Conservation (phyloP, 225 moss, liverwort and hornwort genomes). For the Pseudoscleropodium purum region DNA sequence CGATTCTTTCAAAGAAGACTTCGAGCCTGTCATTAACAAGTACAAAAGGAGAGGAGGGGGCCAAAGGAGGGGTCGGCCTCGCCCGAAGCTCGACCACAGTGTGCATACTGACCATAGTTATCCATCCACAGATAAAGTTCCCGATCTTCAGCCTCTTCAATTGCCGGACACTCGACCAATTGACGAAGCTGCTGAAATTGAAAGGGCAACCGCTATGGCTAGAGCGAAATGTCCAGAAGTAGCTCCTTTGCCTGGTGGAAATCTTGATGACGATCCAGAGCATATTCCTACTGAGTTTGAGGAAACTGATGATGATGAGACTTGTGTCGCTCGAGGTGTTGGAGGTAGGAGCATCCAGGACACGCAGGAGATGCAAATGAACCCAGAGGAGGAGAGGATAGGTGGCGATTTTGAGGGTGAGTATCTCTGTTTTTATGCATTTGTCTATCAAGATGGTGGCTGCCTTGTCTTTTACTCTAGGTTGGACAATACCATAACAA, state of each 20-base stretch:
- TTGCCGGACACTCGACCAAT: background rate
- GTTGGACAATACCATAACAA: background rate
- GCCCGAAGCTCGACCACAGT: background rate
- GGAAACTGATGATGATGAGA: conserved; percentile 31
- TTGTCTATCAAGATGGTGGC: background rate
- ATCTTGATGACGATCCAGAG: conserved; percentile 11
- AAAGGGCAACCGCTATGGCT: background rate
- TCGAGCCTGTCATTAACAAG: conserved; percentile 18
- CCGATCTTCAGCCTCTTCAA: background rate
- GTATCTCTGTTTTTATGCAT: background rate
- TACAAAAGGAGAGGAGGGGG: conserved; percentile 12
- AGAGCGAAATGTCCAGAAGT: conserved; percentile 6
- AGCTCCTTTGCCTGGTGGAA: conserved; percentile 9
- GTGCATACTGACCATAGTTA: background rate
- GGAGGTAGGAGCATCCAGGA: background rate
- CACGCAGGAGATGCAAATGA: background rate
- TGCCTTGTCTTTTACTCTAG: background rate
- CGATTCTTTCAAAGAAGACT: conserved; percentile 46
- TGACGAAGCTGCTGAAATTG: background rate
- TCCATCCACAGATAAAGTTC: background rate
- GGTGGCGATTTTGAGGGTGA: conserved; percentile 51
- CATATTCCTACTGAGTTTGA: background rate
- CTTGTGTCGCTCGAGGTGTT: background rate
- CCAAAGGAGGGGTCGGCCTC: background rate
- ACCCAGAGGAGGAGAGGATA: conserved; percentile 35